phyloP scores from a whole-genome alignment of 768 basidiomycete species.

The Phaffia tasmanica region DNA sequence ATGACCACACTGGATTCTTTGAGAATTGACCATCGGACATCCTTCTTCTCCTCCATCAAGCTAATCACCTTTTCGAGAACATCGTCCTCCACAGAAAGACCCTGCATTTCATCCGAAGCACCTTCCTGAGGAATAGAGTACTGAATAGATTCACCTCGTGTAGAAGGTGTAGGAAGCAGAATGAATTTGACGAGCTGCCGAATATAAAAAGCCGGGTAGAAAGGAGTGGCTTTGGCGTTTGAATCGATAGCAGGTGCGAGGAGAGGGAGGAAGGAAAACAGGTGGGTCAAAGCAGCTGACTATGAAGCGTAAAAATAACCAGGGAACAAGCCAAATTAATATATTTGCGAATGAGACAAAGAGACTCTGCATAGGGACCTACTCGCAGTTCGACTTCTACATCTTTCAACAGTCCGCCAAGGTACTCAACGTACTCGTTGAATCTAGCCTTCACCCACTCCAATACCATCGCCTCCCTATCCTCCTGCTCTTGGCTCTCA shows the following conservation, averaged over 20 bases:
- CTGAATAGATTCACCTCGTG: slow-evolving; percentile 12
- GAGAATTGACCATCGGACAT: slow-evolving; percentile 22
- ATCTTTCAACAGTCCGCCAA: slow-evolving; percentile 62
- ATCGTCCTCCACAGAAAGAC: slow-evolving; percentile 15
- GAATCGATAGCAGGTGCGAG: slow-evolving; percentile 9
- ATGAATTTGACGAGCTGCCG: slow-evolving; percentile 16
- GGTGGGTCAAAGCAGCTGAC: slow-evolving; percentile 19
- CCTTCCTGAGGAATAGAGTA: slow-evolving; percentile 14
- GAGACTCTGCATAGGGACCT: slow-evolving; percentile 31
- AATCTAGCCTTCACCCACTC: slow-evolving; percentile 70
- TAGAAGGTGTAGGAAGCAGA: slow-evolving; percentile 21
- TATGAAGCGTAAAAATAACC: neutral
- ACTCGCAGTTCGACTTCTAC: slow-evolving; percentile 66
- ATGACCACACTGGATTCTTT: slow-evolving; percentile 19
- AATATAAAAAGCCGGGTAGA: slow-evolving; percentile 19
- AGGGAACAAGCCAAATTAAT: neutral
- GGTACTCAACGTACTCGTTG: slow-evolving; percentile 55
- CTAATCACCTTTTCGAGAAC: slow-evolving; percentile 15
- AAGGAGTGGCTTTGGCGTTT: neutral
- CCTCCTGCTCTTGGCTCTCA: slow-evolving; percentile 33
- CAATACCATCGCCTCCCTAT: slow-evolving; percentile 48
- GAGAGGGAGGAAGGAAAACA: slow-evolving; percentile 19
- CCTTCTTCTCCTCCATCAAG: slow-evolving; percentile 17
- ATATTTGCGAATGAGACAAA: neutral
- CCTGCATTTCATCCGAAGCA: neutral